Conservation (phyloP, 306 rosid genomes). For the Glycine soja region DNA sequence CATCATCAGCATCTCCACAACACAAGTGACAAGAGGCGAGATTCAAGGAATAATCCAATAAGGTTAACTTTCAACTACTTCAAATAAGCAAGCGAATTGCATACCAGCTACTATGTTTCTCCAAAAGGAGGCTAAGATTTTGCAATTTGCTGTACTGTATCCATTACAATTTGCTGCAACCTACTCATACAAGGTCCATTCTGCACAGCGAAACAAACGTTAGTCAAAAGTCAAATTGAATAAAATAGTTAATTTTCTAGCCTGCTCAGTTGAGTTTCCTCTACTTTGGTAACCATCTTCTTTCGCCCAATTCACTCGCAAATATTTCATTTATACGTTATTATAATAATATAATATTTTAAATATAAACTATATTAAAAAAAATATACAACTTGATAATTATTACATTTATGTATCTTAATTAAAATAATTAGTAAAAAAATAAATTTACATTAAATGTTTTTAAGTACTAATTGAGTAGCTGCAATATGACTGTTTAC, state of each 20-base stretch:
- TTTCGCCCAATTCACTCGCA: conserved; percentile 39
- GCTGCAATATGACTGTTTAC: no score
- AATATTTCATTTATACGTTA: no score
- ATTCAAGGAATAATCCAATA: background rate
- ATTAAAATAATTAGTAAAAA: no score
- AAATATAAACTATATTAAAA: no score
- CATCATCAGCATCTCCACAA: conserved; percentile 14
- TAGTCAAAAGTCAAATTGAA: conserved; percentile 32
- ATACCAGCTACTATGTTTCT: background rate
- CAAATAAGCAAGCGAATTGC: background rate
- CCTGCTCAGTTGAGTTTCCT: conserved; percentile 72
- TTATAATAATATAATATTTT: no score
- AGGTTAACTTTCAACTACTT: conserved; percentile 6
- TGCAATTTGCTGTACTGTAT: background rate
- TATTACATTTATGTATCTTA: no score
- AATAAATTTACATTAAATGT: no score
- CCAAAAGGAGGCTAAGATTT: conserved; percentile 5
- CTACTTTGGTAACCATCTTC: conserved; percentile 86
- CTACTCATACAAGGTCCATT: conserved; percentile 93
- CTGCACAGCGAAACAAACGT: conserved; percentile 59
- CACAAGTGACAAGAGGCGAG: background rate
- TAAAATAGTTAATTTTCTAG: conserved; percentile 77
- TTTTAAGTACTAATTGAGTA: no score
- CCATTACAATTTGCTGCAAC: conserved; percentile 55
- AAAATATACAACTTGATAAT: no score